phyloP scores from a whole-genome alignment of 2,329 filamentous ascomycete species.

The Fusarium heterosporum region DNA sequence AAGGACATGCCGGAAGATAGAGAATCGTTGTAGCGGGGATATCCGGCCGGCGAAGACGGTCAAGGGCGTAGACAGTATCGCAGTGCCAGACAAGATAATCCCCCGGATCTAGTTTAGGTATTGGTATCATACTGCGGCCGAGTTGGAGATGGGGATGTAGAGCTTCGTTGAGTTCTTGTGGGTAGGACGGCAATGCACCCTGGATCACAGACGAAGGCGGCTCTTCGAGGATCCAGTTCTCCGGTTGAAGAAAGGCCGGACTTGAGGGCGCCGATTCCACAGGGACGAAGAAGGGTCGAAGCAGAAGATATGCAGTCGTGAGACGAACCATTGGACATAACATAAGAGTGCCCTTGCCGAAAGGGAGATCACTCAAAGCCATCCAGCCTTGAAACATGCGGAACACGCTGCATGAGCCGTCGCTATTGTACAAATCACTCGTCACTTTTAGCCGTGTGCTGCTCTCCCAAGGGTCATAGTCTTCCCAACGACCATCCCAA shows the following conservation, averaged over 20 bases:
- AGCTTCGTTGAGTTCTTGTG: slow-evolving; percentile 73
- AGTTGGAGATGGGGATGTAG: slow-evolving; percentile 78
- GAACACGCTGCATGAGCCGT: slow-evolving; percentile 79
- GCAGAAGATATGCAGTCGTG: slow-evolving; percentile 79
- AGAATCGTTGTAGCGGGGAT: slow-evolving; percentile 49
- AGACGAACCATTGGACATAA: slow-evolving; percentile 78
- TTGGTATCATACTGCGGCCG: slow-evolving; percentile 72
- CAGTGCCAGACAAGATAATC: slow-evolving; percentile 84
- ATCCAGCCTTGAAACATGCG: slow-evolving; percentile 86
- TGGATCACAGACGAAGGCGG: slow-evolving; percentile 67
- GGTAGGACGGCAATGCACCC: slow-evolving; percentile 74
- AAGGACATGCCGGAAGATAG: slow-evolving; percentile 56
- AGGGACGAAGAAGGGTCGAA: slow-evolving; percentile 77
- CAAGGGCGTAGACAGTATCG: slow-evolving; percentile 77
- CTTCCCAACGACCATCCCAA: slow-evolving; percentile 77
- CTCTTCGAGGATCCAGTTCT: slow-evolving; percentile 67
- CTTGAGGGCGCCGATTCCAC: slow-evolving; percentile 53
- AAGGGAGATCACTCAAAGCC: slow-evolving; percentile 71
- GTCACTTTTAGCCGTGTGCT: slow-evolving; percentile 71
- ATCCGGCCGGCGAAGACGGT: slow-evolving; percentile 55
- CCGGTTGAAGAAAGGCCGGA: slow-evolving; percentile 54
- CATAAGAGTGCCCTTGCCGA: slow-evolving; percentile 75
- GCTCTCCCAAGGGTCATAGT: slow-evolving; percentile 80
- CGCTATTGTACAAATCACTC: slow-evolving; percentile 78
- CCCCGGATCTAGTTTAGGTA: slow-evolving; percentile 76